Evolutionary conservation across 805 yeast genomes (phyloP).

Genomic region (Spathaspora boniae): DNA sequence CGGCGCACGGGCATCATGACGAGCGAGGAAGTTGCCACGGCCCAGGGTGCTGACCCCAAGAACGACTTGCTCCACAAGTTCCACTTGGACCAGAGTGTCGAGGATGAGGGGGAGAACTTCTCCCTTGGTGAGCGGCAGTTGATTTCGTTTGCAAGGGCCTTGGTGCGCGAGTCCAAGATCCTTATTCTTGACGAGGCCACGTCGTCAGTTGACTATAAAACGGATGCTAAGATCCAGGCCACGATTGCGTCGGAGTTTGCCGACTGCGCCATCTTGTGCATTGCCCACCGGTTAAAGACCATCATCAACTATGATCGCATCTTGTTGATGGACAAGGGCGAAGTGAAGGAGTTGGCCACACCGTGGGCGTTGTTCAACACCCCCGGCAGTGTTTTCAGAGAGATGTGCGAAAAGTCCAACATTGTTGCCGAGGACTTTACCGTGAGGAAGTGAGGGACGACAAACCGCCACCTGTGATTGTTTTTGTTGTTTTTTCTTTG

Average conservation of each 20-base stretch:
- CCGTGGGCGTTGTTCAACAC: constrained; percentile 29
- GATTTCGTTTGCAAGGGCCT: constrained; percentile 35
- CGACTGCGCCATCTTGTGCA: constrained; percentile 34
- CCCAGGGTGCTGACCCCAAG: constrained; percentile 1
- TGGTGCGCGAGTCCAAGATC: constrained; percentile 34
- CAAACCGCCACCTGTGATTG: too few species aligned
- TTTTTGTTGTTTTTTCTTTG: background rate
- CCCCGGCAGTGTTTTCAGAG: constrained; percentile 25
- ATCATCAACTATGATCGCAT: constrained; percentile 34
- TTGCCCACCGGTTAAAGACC: constrained; percentile 38
- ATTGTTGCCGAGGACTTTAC: constrained; percentile 28
- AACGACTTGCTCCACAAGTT: constrained; percentile 26
- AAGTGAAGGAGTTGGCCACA: constrained; percentile 30
- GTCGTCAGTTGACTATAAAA: constrained; percentile 36
- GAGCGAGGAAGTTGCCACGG: constrained; percentile 14
- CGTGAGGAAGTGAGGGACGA: background rate
- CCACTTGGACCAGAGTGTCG: constrained; percentile 35
- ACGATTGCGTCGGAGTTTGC: constrained; percentile 30
- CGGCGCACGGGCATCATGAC: constrained; percentile 51
- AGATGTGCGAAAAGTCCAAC: constrained; percentile 37
- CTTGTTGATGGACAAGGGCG: constrained; percentile 32
- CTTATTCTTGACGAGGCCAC: constrained; percentile 40
- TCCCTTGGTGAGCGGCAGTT: constrained; percentile 39
- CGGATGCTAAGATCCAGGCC: constrained; percentile 33
- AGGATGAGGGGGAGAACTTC: constrained; percentile 34